Conservation (phyloP, 495 filamentous ascomycete species). For the Aspergillus coremiiformis region DNA sequence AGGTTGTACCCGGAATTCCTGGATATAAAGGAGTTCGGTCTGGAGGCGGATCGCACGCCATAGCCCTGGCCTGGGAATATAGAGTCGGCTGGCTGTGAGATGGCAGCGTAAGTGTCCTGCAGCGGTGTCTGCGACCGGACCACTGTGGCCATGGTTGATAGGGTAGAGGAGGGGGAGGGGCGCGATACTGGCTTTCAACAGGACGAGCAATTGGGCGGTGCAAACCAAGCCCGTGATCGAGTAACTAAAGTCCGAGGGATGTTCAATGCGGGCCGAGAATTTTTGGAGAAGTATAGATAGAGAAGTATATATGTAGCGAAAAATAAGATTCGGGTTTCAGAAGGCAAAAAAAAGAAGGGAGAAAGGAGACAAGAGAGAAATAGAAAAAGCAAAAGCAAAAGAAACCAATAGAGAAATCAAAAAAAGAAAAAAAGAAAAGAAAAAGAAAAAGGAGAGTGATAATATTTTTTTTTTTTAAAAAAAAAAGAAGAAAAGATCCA, state of each 20-base stretch:
- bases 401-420: background rate
- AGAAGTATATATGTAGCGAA: background rate
- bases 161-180: constrained; percentile 12
- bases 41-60: constrained; percentile 26
- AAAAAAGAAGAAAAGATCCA: background rate
- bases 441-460: background rate
- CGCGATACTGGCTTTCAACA: background rate
- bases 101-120: constrained; percentile 33
- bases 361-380: constrained; percentile 1
- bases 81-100: constrained; percentile 25
- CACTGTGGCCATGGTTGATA: constrained; percentile 35
- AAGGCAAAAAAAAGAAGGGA: background rate
- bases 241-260: constrained; percentile 6
- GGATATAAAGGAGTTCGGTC: constrained; percentile 35
- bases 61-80: constrained; percentile 26
- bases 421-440: background rate
- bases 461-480: too few species aligned
- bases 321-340: background rate
- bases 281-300: background rate
- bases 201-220: constrained; percentile 11
- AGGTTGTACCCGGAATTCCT: constrained; percentile 31
- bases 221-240: constrained; percentile 14
- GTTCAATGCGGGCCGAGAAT: constrained; percentile 7
- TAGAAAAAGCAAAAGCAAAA: background rate
- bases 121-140: constrained; percentile 38